phyloP scores from a whole-genome alignment of 2,329 filamentous ascomycete species.

The Pseudocercospora pini-densiflorae region DNA sequence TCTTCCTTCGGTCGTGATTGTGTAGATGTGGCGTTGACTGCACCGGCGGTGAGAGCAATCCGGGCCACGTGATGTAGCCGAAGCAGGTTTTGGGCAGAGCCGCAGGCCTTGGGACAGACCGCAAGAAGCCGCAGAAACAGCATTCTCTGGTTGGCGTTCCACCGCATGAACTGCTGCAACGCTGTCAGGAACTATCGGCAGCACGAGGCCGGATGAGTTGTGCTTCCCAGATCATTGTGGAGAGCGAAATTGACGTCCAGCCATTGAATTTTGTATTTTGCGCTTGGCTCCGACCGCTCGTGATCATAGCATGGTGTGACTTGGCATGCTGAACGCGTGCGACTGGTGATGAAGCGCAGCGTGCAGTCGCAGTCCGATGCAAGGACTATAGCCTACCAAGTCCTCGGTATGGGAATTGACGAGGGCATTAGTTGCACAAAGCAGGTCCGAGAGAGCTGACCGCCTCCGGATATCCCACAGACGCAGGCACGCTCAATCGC shows the following conservation, averaged over 20 bases:
- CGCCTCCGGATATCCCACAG: not conserved
- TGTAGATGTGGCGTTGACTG: not conserved
- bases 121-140: not conserved
- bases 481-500: not conserved
- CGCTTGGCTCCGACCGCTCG: constrained; percentile 11
- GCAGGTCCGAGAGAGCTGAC: constrained; percentile 18
- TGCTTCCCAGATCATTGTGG: constrained; percentile 19
- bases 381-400: constrained; percentile 22
- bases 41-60: constrained; percentile 1
- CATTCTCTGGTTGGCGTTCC: not conserved
- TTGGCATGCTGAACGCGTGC: constrained; percentile 23
- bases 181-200: constrained; percentile 24
- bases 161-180: constrained; percentile 30
- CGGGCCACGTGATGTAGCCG: constrained; percentile 4
- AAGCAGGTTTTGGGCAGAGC: not conserved
- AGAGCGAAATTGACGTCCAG: constrained; percentile 17
- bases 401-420: not conserved
- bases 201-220: constrained; percentile 20
- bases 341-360: constrained; percentile 20
- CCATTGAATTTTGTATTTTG: constrained; percentile 15
- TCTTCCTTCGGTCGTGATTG: not conserved
- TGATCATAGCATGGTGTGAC: constrained; percentile 22
- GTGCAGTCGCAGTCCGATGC: constrained; percentile 22
- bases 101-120: not conserved
- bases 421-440: constrained; percentile 20